Evolutionary conservation across 2,329 filamentous ascomycete species (phyloP).

Genomic region (Pseudogymnoascus sp.): DNA sequence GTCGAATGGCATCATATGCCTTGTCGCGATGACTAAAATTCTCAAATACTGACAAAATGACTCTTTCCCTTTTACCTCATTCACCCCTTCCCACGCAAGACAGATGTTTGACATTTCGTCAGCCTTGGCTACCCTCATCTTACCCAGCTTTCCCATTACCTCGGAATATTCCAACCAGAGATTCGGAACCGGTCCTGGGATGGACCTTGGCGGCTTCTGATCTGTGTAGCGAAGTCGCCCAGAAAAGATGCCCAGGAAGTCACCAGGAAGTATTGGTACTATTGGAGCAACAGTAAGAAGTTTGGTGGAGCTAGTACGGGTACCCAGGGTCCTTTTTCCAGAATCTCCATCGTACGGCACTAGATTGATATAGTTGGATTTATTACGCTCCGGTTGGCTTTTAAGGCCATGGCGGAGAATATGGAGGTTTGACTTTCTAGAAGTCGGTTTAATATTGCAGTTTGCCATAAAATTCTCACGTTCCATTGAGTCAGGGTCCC

Average conservation of each 20-base stretch:
- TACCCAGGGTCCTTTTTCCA: slow-evolving; percentile 8
- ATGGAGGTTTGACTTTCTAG: slow-evolving; percentile 10
- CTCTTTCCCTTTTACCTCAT: slow-evolving; percentile 15
- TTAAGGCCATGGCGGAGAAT: slow-evolving; percentile 10
- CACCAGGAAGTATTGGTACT: slow-evolving; percentile 11
- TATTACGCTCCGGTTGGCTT: slow-evolving; percentile 8
- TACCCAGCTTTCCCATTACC: slow-evolving; percentile 14
- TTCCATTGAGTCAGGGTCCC: slow-evolving; percentile 5
- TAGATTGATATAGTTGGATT: slow-evolving; percentile 5
- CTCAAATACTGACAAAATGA: slow-evolving; percentile 15
- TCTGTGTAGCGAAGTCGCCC: slow-evolving; percentile 12
- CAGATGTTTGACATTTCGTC: slow-evolving; percentile 15
- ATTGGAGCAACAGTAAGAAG: slow-evolving; percentile 6
- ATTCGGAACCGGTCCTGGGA: slow-evolving; percentile 11
- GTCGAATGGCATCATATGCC: slow-evolving; percentile 16
- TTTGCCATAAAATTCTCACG: slow-evolving; percentile 5
- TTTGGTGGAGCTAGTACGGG: neutral
- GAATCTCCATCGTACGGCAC: slow-evolving; percentile 5
- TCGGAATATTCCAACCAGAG: slow-evolving; percentile 17
- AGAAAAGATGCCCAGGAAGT: slow-evolving; percentile 14
- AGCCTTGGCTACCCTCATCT: slow-evolving; percentile 16
- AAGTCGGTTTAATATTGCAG: slow-evolving; percentile 6
- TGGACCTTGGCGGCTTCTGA: slow-evolving; percentile 11
- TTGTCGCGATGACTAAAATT: slow-evolving; percentile 16
- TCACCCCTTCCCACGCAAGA: slow-evolving; percentile 17